Conservation (phyloP, 2,329 filamentous ascomycete genomes). For the Alternaria tenuissima region DNA sequence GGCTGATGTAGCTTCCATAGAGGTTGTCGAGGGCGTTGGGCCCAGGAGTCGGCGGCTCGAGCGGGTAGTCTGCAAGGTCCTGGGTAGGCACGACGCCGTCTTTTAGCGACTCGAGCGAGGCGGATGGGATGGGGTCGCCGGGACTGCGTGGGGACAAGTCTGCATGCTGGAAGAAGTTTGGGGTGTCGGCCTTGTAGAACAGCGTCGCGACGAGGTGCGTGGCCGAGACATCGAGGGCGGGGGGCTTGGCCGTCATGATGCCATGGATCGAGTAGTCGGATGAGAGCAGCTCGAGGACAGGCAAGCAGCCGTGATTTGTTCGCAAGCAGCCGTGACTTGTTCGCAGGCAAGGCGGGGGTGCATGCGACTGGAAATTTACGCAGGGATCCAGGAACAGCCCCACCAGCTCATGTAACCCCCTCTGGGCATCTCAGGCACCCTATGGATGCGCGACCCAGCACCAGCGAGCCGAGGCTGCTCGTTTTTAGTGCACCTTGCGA, state of each 20-base stretch:
- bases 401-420: not conserved
- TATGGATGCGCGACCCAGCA: not conserved
- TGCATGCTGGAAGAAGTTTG: conserved; percentile 56
- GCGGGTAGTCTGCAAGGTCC: conserved; percentile 61
- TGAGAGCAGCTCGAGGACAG: too few species aligned
- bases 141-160: conserved; percentile 54
- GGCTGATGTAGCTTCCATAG: conserved; percentile 63
- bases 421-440: too few species aligned
- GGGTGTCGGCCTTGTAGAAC: conserved; percentile 48
- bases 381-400: conserved; percentile 8
- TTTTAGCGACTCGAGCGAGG: conserved; percentile 44
- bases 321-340: too few species aligned
- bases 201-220: conserved; percentile 47
- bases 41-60: conserved; percentile 63
- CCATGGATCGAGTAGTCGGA: not conserved
- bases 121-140: conserved; percentile 41
- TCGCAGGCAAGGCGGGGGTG: not conserved
- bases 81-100: conserved; percentile 61
- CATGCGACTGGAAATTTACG: conserved; percentile 5
- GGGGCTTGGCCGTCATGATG: not conserved
- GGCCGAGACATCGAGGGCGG: conserved; percentile 2
- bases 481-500: not conserved
- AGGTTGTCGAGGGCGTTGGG: conserved; percentile 64
- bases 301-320: too few species aligned
- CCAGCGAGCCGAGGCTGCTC: not conserved